phyloP scores from a whole-genome alignment of 306 rosid species.

The Acacia melanoxylon region DNA sequence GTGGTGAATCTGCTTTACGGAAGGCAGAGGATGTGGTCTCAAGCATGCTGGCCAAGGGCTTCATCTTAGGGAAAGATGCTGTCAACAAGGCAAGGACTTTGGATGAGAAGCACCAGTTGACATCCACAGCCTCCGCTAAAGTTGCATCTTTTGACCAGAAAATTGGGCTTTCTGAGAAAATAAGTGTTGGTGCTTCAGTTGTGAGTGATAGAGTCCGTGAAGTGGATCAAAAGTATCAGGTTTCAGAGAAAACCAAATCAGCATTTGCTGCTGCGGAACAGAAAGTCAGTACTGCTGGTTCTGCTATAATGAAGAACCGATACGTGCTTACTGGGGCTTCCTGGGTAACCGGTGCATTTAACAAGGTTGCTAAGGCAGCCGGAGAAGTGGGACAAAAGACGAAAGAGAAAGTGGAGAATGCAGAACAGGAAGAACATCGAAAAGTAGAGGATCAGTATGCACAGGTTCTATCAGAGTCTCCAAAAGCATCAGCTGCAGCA shows the following conservation, averaged over 20 bases:
- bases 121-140: constrained; percentile 85
- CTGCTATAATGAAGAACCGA: constrained; percentile 91
- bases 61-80: constrained; percentile 89
- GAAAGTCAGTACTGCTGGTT: constrained; percentile 79
- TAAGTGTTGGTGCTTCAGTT: constrained; percentile 74
- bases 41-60: constrained; percentile 92
- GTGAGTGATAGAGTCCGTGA: constrained; percentile 85
- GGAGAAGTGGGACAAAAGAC: constrained; percentile 93
- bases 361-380: constrained; percentile 87
- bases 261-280: constrained; percentile 95
- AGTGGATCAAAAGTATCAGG: constrained; percentile 93
- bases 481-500: constrained; percentile 53
- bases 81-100: constrained; percentile 80
- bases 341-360: constrained; percentile 89
- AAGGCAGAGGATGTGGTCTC: constrained; percentile 96
- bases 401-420: constrained; percentile 67
- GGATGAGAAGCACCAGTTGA: constrained; percentile 81
- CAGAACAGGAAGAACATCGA: constrained; percentile 67
- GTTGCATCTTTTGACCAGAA: constrained; percentile 89
- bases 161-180: constrained; percentile 80
- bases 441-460: constrained; percentile 67
- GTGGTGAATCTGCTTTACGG: constrained; percentile 62
- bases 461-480: constrained; percentile 63
- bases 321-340: constrained; percentile 71
- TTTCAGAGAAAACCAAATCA: constrained; percentile 93